Evolutionary conservation across 192 early-diverging fungal species (phyloP), one percentile per base, ranked within the genome.

Genomic region (Coemansia sp.): DNA sequence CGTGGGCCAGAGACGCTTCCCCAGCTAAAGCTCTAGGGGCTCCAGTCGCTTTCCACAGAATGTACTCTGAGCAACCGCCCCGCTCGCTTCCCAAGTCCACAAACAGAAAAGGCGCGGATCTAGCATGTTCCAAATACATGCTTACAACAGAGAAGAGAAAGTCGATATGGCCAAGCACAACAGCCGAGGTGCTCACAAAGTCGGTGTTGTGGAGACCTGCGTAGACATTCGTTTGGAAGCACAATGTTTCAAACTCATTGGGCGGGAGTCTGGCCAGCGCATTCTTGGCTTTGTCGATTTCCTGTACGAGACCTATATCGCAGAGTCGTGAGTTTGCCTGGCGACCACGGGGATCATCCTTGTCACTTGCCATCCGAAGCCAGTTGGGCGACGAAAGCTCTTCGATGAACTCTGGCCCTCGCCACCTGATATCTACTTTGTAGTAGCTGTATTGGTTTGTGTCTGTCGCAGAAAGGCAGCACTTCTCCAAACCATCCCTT

Each of bases 311-410:
- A 9, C 7, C 29, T 7, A 62, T 16, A 4, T 74, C 61, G 35
- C 66, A 73, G 7, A 74, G 64, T 8, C 63, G 65, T 16, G 26
- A 13, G 39, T 74, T 66, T 0, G 64, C 25, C 13, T 29, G 58
- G 9, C 77, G 68, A 2, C 77, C 77, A 6, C 69, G 15, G 33
- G 58, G 37, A 31, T 62, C 68, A 7, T 74, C 68, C 25, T 34
- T 34, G n/a, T 67, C 77, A 37, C 67, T 69, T 72, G 74, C 74
- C 72, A 80, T 74, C 12, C 77, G 72, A 25, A 58, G 48, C 77
- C 77, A 80, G 8, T 80, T 61, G 21, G 51, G 30, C 7, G 65
- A 63, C 9, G 63, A 25, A 0, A 79, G 61, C 3, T 72, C 59
- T 23, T 68, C 42, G 26, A 58, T 52, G 35, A 79, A 71, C 8